Conservation (phyloP, 768 basidiomycete genomes). For the Hemileccinum impolitum region DNA sequence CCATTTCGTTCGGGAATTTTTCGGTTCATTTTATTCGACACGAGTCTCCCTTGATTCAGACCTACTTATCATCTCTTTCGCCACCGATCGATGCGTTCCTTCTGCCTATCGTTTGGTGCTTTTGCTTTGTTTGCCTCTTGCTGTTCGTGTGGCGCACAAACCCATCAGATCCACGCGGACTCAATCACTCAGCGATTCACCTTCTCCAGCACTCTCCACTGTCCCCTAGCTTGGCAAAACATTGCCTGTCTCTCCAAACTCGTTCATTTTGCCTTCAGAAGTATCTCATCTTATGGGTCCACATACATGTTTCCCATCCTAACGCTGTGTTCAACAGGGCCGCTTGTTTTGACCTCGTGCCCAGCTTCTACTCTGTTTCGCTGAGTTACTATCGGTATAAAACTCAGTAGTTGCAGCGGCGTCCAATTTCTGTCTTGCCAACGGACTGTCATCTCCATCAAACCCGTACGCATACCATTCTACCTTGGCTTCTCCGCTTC, state of each 20-base stretch:
- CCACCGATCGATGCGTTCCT: constrained; percentile 14
- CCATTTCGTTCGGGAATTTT: constrained; percentile 15
- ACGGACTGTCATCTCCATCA: constrained; percentile 33
- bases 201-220: constrained; percentile 6
- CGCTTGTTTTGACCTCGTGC: constrained; percentile 34
- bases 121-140: constrained; percentile 12
- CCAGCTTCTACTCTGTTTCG: constrained; percentile 38
- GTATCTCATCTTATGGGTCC: constrained; percentile 13
- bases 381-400: constrained; percentile 40
- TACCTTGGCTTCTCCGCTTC: constrained; percentile 5
- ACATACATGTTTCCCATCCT: constrained; percentile 23
- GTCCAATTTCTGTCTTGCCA: constrained; percentile 37
- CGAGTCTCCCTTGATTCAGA: constrained; percentile 19
- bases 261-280: constrained; percentile 13
- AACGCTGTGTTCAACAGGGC: constrained; percentile 26
- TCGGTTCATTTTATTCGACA: constrained; percentile 14
- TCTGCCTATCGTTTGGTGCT: constrained; percentile 8
- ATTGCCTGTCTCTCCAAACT: constrained; percentile 4
- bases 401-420: constrained; percentile 37
- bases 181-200: constrained; percentile 27
- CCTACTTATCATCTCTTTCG: constrained; percentile 10
- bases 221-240: constrained; percentile 6
- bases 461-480: constrained; percentile 17
- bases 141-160: constrained; percentile 14
- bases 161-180: constrained; percentile 24